Conservation (phyloP, 441 rosid species). For the Adansonia madagascariensis region DNA sequence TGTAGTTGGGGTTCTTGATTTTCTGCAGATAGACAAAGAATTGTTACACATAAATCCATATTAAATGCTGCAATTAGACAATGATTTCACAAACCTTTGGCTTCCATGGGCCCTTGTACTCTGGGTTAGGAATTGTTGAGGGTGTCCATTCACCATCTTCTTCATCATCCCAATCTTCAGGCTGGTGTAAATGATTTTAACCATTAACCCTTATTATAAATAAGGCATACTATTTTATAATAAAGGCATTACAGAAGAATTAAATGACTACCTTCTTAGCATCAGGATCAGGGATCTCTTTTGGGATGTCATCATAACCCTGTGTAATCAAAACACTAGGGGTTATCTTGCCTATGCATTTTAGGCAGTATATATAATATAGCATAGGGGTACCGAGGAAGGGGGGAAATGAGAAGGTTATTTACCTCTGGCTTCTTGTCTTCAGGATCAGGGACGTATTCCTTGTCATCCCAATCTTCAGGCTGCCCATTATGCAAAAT, state of each 20-base stretch:
- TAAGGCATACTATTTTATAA: background rate
- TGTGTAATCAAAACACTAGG: constrained; percentile 2
- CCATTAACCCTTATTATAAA: constrained; percentile 10
- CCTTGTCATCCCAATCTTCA: constrained; percentile 95
- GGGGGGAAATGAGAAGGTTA: background rate
- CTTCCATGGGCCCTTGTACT: constrained; percentile 92
- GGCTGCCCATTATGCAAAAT: constrained; percentile 54
- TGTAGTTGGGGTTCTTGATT: constrained; percentile 91
- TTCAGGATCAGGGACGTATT: constrained; percentile 87
- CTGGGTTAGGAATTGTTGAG: constrained; percentile 85
- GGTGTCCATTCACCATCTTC: constrained; percentile 96
- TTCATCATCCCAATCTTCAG: constrained; percentile 97
- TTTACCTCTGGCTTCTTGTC: constrained; percentile 86
- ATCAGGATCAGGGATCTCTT: constrained; percentile 84
- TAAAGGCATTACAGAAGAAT: background rate
- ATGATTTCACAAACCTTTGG: constrained; percentile 59
- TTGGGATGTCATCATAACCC: constrained; percentile 93
- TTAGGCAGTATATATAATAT: background rate
- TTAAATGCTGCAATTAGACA: background rate
- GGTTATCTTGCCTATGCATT: constrained; percentile 28
- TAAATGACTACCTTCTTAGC: constrained; percentile 68
- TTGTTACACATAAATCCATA: background rate
- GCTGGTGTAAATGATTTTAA: constrained; percentile 43
- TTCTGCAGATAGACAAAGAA: constrained; percentile 46
- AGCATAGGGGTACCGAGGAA: background rate